These are phyloP conservation scores for Cadophora malorum DNA, from an alignment of 2,329 filamentous ascomycete species.

Conservation along the genomic window DNA sequence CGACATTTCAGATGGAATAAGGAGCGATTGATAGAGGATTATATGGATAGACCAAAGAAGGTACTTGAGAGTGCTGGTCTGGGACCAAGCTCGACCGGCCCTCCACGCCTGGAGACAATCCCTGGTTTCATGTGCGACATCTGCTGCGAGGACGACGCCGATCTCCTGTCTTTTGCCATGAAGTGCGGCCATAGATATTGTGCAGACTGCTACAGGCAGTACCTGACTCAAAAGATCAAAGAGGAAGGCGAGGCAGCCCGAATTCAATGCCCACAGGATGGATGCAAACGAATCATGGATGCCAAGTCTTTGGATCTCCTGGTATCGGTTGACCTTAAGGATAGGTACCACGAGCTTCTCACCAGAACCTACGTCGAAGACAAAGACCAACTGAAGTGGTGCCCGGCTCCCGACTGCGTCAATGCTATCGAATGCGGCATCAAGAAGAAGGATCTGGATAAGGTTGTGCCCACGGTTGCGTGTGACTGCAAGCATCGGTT, in stretches of 20 bases:
- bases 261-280: constrained; percentile 90
- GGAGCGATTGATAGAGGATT: constrained; percentile 90
- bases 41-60: constrained; percentile 87
- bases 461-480: constrained; percentile 86
- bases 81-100: constrained; percentile 64
- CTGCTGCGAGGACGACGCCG: constrained; percentile 87
- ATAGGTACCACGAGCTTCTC: constrained; percentile 81
- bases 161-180: constrained; percentile 86
- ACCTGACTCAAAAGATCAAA: constrained; percentile 89
- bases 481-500: constrained; percentile 87
- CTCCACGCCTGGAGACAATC: constrained; percentile 73
- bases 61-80: constrained; percentile 86
- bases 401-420: constrained; percentile 94
- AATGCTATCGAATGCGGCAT: constrained; percentile 90
- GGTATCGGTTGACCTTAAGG: constrained; percentile 60
- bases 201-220: constrained; percentile 89
- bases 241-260: constrained; percentile 94
- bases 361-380: constrained; percentile 97
- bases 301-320: constrained; percentile 85
- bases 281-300: constrained; percentile 89
- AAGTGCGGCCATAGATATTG: constrained; percentile 96
- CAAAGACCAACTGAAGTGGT: constrained; percentile 96
- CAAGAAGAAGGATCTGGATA: constrained; percentile 85
- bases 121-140: constrained; percentile 91
- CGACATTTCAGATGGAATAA: constrained; percentile 96